Conservation (phyloP, 352 stramenopile species). For the Phytophthora rubi region DNA sequence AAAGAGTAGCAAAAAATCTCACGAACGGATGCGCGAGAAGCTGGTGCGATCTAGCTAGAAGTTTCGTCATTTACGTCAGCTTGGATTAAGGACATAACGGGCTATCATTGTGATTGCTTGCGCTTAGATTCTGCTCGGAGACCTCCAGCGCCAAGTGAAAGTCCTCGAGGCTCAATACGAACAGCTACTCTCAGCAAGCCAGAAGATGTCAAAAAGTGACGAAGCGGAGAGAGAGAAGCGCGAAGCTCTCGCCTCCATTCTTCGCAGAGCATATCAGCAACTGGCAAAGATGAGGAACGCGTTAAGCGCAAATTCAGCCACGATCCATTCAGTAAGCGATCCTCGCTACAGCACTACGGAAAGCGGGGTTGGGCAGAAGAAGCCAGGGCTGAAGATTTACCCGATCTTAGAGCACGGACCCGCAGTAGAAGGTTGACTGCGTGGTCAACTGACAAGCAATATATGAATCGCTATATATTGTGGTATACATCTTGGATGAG, state of each 20-base stretch:
- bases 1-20: neutral
- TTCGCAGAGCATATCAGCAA: neutral
- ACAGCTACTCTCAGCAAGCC: neutral
- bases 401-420: neutral
- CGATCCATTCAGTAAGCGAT: neutral
- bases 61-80: neutral
- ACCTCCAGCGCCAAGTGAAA: neutral
- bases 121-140: neutral
- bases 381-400: neutral
- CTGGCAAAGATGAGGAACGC: neutral
- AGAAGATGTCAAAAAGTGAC: neutral
- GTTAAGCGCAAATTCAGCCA: neutral
- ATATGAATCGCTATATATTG: no score
- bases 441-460: no score
- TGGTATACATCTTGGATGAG: no score
- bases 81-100: neutral
- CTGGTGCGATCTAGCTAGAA: neutral
- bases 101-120: neutral
- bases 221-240: neutral
- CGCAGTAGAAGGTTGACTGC: neutral
- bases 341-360: neutral
- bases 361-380: neutral
- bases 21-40: neutral
- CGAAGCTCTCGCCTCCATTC: neutral
- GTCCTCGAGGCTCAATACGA: neutral